These are phyloP conservation scores for Apiospora malaysiana DNA, from an alignment of 2,329 filamentous ascomycete genomes.

Conservation along the genomic window DNA sequence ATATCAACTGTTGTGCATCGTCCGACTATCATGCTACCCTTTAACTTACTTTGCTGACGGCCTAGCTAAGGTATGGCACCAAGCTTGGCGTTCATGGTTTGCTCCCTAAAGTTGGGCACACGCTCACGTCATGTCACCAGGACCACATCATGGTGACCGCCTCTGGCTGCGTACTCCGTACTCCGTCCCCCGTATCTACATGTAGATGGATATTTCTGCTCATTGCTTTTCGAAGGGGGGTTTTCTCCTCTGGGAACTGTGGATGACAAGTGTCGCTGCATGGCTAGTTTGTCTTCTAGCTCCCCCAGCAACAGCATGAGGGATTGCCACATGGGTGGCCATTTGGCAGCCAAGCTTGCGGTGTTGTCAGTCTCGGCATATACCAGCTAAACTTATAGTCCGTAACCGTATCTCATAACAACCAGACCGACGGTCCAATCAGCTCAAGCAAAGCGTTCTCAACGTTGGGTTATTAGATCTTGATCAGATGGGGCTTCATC, in stretches of 20 bases:
- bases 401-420: not conserved
- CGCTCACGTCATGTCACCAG: conserved; percentile 5
- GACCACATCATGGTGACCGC: conserved; percentile 3
- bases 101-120: not conserved
- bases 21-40: conserved; percentile 2
- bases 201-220: not conserved
- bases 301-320: not conserved
- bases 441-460: not conserved
- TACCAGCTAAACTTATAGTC: not conserved
- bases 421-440: not conserved
- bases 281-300: conserved; percentile 14
- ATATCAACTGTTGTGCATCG: not conserved
- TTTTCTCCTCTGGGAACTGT: not conserved
- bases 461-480: not conserved
- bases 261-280: conserved; percentile 12
- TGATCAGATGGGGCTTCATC: not conserved
- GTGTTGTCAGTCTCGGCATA: conserved; percentile 17
- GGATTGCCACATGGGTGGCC: conserved; percentile 5
- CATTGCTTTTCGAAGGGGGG: not conserved
- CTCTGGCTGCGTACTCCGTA: not conserved
- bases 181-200: not conserved
- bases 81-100: not conserved
- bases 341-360: not conserved
- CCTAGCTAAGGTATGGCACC: not conserved
- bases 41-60: not conserved